Evolutionary conservation across 805 yeast genomes (phyloP), one percentile per base, ranked within the genome.

Genomic region (Lipomyces lipofer): DNA sequence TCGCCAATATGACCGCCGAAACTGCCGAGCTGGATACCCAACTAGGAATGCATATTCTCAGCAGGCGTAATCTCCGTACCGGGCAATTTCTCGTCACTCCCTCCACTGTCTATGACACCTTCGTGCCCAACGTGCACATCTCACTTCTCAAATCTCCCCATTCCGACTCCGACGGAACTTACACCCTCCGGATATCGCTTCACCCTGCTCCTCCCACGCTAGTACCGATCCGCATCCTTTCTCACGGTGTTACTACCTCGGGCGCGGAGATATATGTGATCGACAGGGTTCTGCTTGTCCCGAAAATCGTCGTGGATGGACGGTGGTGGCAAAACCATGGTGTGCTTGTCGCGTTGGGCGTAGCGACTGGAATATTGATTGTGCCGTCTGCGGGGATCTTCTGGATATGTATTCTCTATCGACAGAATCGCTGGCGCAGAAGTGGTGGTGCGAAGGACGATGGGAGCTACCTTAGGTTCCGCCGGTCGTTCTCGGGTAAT

Each of bases 231-330:
- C 56, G 60, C 13, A 32, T 58, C 22, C 32, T 56, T 19, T 43
- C 54, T 2, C 36, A 33, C 29, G 62, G 62, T 5, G 21, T 49
- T 40, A 36, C 62, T 3, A 50, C 54, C 10, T 10, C 35, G 17
- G 62, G 59, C 10, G 49, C 59, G 24, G 60, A 58, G 33, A 38
- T 58, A 9, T 54, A 54, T 32, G 36, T 52, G 3, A 45, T 55
- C n/a, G 62, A 58, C 40, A 21, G 15, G 12, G 62, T 56, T 39
- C 29, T 58, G 7, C 28, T 48, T 2, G 40, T 38, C 30, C 49
- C 50, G 10, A 7, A 24, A n/a, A 29, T 10, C 2, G 12, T 4
- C 13, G 25, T 15, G 25, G 28, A 17, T 13, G n/a, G 24, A 21
- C 32, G 36, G 19, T 56, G 58, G 58, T 56, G 55, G 54, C 58